Base-by-base conservation (phyloP, 495 filamentous ascomycete species). In the Penicillium canariense region DNA sequence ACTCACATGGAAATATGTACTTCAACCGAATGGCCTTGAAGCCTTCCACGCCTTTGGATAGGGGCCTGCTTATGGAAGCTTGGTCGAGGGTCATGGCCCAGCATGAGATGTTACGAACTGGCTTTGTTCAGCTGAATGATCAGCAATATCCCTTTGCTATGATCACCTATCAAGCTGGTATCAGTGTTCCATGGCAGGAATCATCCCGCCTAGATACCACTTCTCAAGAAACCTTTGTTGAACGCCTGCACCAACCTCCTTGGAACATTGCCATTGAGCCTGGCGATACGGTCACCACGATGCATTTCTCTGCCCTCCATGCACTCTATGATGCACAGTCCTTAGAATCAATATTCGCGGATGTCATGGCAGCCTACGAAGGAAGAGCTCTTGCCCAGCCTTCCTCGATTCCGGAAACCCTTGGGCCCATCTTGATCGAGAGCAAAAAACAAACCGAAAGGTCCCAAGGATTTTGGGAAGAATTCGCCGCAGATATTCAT, bases 251-350 rank as follows among this genome's bases (percentile, higher is more conserved):
- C 53, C 44, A 57, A 26, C 81, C 79, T 8, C 75, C 67, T 55
- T 83, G 75, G 84, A 56, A 59, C 57, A 76, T 85, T 36, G 50
- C 59, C 25, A 39, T 81, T 7, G 47, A 64, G 9, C 40, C 67
- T 31, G 48, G 60, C 0, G 48, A 60, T 6, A 40, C 34, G 1
- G 53, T 52, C 4, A 53, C 42, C 11, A 49, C 63, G 0, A 53
- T 87, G 10, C 63, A 77, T 34, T 73, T 88, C 38, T 81, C 75
- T 12, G 76, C 80, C 5, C 84, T 90, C 48, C 90, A 96, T 68
- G 87, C 87, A 3, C 70, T 96, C 1, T 94, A 91, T 57, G 90
- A 96, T 71, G 90, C 87, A 0, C 75, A 81, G 30, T 86, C 87
- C 14, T 69, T 96, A 5, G 72, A 78, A 14, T 44, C 70, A 1